Base-by-base conservation (phyloP, 306 rosid genomes). In the Medicago lupulina region DNA sequence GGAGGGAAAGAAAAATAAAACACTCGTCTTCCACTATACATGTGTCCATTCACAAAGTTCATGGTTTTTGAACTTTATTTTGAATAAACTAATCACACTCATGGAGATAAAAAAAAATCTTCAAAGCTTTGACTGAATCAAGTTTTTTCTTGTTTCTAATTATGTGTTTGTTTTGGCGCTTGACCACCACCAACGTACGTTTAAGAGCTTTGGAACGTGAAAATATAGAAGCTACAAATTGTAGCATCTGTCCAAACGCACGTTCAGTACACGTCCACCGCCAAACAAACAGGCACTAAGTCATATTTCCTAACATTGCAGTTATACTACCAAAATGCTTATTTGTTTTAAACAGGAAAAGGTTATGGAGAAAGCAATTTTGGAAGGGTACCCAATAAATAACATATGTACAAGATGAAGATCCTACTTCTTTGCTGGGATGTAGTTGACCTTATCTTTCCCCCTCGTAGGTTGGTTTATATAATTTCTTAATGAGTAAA, bases 351-450 rank as follows among this genome's bases (percentile, higher is more conserved):
- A 68, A 31, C 92, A 95, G 97, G 93, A 87, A 58, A 89, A 82
- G 85, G 49, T 88, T 60, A 76, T 89, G 96, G 86, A 87, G 82
- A 88, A 63, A 62, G 96, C 85, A 67, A 74, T 46, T 57, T 65
- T 40, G 36, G 97, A 92, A 84, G 99, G 96, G 31, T 90, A 79
- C 67, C 84, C 84, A 21, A 9, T 79, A 31, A 73, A 71, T 63
- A 67, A 79, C 65, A 66, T 85, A 15, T 70, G 23, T 82, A 78
- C 84, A 73, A 71, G 70, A 68, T 82, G 83, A 70, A 60, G 79
- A 83, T 71, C 57, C 59, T 21, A 34, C 61, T 59, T 28, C 21
- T 73, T 25, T 47, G 60, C 47, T 67, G 69, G 39, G 70, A 75
- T 40, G 55, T 16, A 47, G 40, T 39, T 49, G 58, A 51, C 23